Evolutionary conservation across 495 filamentous ascomycete genomes (phyloP), one percentile per base, ranked within the genome.

Genomic region (Jackrogersella minutella): DNA sequence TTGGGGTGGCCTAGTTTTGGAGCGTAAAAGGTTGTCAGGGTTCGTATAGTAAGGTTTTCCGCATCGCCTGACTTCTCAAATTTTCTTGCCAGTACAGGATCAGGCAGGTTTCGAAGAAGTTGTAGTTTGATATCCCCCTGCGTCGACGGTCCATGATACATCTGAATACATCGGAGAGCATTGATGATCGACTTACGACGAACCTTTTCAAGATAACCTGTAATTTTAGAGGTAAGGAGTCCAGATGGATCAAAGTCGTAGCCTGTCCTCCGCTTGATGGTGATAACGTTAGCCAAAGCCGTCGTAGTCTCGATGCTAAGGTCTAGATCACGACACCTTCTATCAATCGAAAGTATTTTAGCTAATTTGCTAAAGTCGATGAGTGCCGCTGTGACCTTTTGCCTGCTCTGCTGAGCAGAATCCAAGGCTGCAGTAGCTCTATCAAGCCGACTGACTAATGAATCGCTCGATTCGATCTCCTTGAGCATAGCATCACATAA

Each of bases 201-300:
- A 5, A 16, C 11, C 41, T 31, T 40, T 34, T 66, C 43, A 13
- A 16, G 39, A 13, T 9, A 26, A 9, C 17, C 17, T 22, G 14
- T 13, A 14, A 40, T 47, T 36, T 49, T 56, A n/a, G 37, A 50
- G 9, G 5, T n/a, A 28, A 70, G 53, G 10, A 66, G 31, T 7
- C 21, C 43, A 8, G 54, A 54, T 17, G 49, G 47, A 24, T 66
- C 53, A 14, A 63, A 33, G 10, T 66, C 41, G 10, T 67, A 70
- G 24, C 58, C 58, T 13, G 62, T 70, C 46, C 63, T 66, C 16
- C 53, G 49, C 11, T 63, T 70, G 16, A 70, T 16, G 16, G 63
- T 59, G 17, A 14, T 11, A 5, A 31, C 47, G 16, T 50, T 70
- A 4, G 39, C 53, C 16, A 56, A 16, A 11, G 47, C 16, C 3